Evolutionary conservation across 352 stramenopile genomes (phyloP).

Genomic region (Pythium phragmiticola): DNA sequence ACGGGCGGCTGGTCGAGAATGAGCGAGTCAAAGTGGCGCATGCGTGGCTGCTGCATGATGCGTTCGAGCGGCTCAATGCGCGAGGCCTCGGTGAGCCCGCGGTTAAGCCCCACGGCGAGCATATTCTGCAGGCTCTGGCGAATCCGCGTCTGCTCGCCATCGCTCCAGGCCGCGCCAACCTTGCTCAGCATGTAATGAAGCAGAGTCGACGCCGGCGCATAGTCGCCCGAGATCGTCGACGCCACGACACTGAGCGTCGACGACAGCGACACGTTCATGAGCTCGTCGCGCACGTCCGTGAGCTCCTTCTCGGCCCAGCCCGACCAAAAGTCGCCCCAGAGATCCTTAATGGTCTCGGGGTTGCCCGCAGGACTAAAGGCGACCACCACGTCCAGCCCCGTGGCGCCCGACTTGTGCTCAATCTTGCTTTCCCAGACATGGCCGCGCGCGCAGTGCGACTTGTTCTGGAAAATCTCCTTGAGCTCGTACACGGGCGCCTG

Average conservation of each 20-base stretch:
- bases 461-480: conserved; percentile 86
- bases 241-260: conserved; percentile 77
- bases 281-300: conserved; percentile 73
- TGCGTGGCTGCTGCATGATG: conserved; percentile 54
- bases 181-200: conserved; percentile 85
- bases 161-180: conserved; percentile 75
- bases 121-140: conserved; percentile 88
- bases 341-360: conserved; percentile 76
- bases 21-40: conserved; percentile 72
- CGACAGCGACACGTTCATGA: conserved; percentile 71
- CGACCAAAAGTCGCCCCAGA: conserved; percentile 87
- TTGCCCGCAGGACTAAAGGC: conserved; percentile 80
- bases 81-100: conserved; percentile 60
- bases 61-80: conserved; percentile 76
- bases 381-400: conserved; percentile 66
- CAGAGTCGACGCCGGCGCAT: conserved; percentile 67
- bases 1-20: conserved; percentile 54
- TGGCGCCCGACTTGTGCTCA: conserved; percentile 29
- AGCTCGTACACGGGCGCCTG: conserved; percentile 74
- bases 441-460: conserved; percentile 68
- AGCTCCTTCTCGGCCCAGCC: conserved; percentile 85
- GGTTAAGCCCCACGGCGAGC: conserved; percentile 76
- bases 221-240: conserved; percentile 78
- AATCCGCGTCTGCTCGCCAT: conserved; percentile 82
- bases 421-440: conserved; percentile 81